Conservation (phyloP, 352 stramenopile species). For the Stramenopiles sp. region DNA sequence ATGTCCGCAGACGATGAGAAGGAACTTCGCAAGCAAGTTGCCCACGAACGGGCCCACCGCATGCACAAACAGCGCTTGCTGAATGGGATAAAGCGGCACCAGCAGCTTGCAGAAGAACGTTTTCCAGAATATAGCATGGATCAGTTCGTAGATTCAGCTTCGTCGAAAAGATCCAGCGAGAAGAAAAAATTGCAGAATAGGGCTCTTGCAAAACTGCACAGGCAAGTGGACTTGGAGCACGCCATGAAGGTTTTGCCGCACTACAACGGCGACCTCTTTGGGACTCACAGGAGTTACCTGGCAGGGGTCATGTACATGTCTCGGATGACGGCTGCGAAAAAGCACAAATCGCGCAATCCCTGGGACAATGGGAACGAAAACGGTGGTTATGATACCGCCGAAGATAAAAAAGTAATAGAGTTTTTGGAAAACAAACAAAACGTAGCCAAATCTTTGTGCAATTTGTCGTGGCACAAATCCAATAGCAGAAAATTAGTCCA, state of each 20-base stretch:
- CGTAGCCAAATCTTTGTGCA: not conserved
- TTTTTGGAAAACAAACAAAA: constrained; percentile 7
- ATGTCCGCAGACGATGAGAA: constrained; percentile 9
- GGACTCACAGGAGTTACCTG: not conserved
- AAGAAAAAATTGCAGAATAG: not conserved
- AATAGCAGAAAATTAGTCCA: not conserved
- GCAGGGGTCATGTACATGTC: constrained; percentile 9
- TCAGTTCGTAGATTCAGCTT: not conserved
- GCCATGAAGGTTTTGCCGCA: not conserved
- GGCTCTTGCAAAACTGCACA: not conserved
- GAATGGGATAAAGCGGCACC: not conserved
- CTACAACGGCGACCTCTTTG: not conserved
- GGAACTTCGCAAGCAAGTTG: not conserved
- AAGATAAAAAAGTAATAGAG: not conserved
- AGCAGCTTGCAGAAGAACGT: not conserved
- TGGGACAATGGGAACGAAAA: not conserved
- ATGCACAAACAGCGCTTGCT: not conserved
- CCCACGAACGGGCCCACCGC: not conserved
- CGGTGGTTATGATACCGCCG: not conserved
- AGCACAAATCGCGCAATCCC: constrained; percentile 7
- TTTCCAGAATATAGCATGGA: constrained; percentile 6
- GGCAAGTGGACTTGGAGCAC: not conserved
- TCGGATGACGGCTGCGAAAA: not conserved
- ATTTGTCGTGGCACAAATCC: constrained; percentile 9
- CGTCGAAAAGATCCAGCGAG: too few species aligned